These are phyloP conservation scores for Albifimbria verrucaria DNA, from an alignment of 2,329 filamentous ascomycete species.

Conservation along the genomic window DNA sequence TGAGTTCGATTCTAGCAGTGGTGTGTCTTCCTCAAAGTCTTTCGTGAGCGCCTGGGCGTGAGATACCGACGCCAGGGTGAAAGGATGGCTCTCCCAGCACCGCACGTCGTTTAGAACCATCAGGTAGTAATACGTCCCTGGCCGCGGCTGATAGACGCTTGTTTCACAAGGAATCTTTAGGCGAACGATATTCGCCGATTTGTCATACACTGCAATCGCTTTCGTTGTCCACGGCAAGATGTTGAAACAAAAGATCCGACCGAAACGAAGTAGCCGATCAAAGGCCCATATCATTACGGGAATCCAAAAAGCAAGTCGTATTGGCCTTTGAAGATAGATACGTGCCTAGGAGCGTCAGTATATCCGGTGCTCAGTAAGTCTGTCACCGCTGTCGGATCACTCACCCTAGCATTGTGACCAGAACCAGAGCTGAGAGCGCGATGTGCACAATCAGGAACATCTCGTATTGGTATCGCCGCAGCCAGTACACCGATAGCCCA, in stretches of 20 bases:
- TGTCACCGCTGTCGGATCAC: constrained; percentile 22
- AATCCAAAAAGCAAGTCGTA: constrained; percentile 48
- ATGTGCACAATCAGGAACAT: constrained; percentile 49
- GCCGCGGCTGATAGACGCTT: constrained; percentile 28
- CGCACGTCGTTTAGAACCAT: constrained; percentile 35
- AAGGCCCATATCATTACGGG: constrained; percentile 46
- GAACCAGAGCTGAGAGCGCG: constrained; percentile 43
- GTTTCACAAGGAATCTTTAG: constrained; percentile 32
- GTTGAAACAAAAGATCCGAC: constrained; percentile 40
- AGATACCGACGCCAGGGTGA: constrained; percentile 37
- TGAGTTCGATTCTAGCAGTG: too few relatives aligned
- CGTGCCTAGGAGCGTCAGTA: constrained; percentile 32
- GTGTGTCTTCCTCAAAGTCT: constrained; percentile 25
- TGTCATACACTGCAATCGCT: constrained; percentile 31
- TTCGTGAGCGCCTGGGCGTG: constrained; percentile 13
- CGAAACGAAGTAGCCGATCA: constrained; percentile 43
- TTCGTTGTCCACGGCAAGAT: constrained; percentile 31
- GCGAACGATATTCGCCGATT: constrained; percentile 37
- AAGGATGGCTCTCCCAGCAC: constrained; percentile 49
- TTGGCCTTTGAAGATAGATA: constrained; percentile 48
- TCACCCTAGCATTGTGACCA: constrained; percentile 50
- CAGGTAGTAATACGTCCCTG: constrained; percentile 45
- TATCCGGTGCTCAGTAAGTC: too few relatives aligned
- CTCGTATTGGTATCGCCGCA: constrained; percentile 52
- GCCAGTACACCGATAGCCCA: constrained; percentile 45